Percentiles rank a stretch among this genome's conserved stretches.
Evolutionary conservation across 2,329 filamentous ascomycete genomes (phyloP).

Genomic region (Pseudovirgaria hyperparasitica): DNA sequence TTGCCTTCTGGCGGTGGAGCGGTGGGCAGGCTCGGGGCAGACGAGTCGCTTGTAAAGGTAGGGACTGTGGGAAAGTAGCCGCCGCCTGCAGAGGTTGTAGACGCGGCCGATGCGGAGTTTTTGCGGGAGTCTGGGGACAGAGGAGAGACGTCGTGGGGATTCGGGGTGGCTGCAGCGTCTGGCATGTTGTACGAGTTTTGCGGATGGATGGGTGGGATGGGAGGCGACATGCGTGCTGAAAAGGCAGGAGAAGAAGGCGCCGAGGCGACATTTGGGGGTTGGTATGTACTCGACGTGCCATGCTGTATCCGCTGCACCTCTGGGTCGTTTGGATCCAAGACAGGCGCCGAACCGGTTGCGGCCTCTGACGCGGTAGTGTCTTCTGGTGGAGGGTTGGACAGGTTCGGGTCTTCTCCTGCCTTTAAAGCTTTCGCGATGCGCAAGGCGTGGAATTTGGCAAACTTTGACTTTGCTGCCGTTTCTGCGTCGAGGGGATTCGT

Average conservation of each 20-base stretch:
- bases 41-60: slow-evolving; percentile 27
- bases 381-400: slow-evolving; percentile 64
- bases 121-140: slow-evolving; percentile 33
- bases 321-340: slow-evolving; percentile 50
- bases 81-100: slow-evolving; percentile 34
- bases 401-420: slow-evolving; percentile 83
- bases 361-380: slow-evolving; percentile 31
- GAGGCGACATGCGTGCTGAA: slow-evolving; percentile 34
- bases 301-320: slow-evolving; percentile 45
- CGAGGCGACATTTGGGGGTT: slow-evolving; percentile 45
- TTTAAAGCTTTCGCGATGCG: slow-evolving; percentile 85
- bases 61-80: slow-evolving; percentile 46
- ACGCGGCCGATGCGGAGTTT: slow-evolving; percentile 33
- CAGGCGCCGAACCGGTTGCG: slow-evolving; percentile 21
- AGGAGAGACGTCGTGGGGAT: slow-evolving; percentile 37
- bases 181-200: slow-evolving; percentile 8
- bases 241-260: slow-evolving; percentile 29
- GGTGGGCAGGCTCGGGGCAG: slow-evolving; percentile 22
- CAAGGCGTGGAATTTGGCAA: slow-evolving; percentile 88
- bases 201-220: slow-evolving; percentile 20
- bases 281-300: slow-evolving; percentile 18
- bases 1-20: slow-evolving; percentile 16
- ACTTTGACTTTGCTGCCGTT: slow-evolving; percentile 78
- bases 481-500: slow-evolving; percentile 56
- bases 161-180: slow-evolving; percentile 15